Evolutionary conservation across 2,329 filamentous ascomycete species (phyloP).

Genomic region (Alternaria sp.): DNA sequence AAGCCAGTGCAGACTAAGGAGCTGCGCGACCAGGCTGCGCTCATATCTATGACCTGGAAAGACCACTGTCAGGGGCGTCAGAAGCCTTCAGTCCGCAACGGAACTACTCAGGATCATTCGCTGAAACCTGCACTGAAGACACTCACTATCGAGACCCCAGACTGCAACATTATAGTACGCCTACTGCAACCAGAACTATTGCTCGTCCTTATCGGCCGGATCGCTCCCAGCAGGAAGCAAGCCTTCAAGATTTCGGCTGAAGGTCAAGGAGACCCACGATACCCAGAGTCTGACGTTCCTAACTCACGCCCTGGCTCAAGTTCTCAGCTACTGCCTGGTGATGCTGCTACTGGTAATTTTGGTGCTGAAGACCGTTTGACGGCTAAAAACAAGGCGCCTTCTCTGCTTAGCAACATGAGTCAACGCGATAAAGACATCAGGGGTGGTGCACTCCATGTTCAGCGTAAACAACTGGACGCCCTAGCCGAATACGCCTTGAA

Average conservation of each 20-base stretch:
- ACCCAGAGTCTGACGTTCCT: slow-evolving; percentile 39
- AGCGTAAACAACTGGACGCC: slow-evolving; percentile 59
- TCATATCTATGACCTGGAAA: slow-evolving; percentile 61
- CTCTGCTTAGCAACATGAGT: slow-evolving; percentile 50
- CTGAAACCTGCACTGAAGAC: slow-evolving; percentile 49
- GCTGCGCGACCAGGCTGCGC: slow-evolving; percentile 59
- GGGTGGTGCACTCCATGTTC: slow-evolving; percentile 56
- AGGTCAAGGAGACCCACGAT: slow-evolving; percentile 51
- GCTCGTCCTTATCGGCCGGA: slow-evolving; percentile 58
- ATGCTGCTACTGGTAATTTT: slow-evolving; percentile 10
- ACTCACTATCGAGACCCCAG: slow-evolving; percentile 58
- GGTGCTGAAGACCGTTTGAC: slow-evolving; percentile 14
- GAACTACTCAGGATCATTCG: slow-evolving; percentile 15
- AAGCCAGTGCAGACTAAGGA: slow-evolving; percentile 59
- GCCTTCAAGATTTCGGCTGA: slow-evolving; percentile 57
- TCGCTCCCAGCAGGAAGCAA: slow-evolving; percentile 53
- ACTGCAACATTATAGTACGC: slow-evolving; percentile 58
- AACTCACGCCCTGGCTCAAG: slow-evolving; percentile 16
- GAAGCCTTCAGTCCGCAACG: slow-evolving; percentile 19
- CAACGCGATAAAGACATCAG: slow-evolving; percentile 49
- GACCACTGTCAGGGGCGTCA: slow-evolving; percentile 48
- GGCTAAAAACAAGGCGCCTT: slow-evolving; percentile 36
- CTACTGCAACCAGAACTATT: slow-evolving; percentile 58
- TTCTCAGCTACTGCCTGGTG: slow-evolving; percentile 15
- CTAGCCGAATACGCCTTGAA: slow-evolving; percentile 54